A percentile compares a stretch with the other conserved stretches of the same genome.
Conservation (phyloP, 1,139 yeast species). For the Saccharomyces hybrid region DNA sequence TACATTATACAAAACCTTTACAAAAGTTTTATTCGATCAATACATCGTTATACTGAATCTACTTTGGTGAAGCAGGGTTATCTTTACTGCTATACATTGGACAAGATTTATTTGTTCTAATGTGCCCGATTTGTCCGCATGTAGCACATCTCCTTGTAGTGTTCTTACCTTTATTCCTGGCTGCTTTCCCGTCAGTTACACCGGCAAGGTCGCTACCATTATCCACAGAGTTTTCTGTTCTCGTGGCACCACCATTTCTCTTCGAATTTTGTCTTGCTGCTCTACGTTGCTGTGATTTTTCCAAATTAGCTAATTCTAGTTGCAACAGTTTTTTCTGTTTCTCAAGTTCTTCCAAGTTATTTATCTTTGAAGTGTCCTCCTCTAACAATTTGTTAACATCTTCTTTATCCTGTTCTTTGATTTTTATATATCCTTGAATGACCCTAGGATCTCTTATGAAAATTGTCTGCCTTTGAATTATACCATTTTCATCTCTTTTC, state of each 20-base stretch:
- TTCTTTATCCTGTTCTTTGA: slow-evolving; percentile 68
- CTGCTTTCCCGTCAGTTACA: background rate
- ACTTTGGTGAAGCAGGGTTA: slow-evolving; percentile 3
- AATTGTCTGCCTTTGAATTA: slow-evolving; percentile 74
- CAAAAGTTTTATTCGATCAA: background rate
- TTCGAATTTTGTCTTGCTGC: slow-evolving; percentile 57
- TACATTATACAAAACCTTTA: background rate
- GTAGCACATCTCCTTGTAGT: slow-evolving; percentile 84
- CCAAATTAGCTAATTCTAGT: slow-evolving; percentile 76
- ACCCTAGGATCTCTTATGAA: slow-evolving; percentile 76
- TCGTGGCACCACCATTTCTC: slow-evolving; percentile 18
- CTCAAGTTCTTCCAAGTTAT: slow-evolving; percentile 81
- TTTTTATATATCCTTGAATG: slow-evolving; percentile 74
- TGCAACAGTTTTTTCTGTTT: slow-evolving; percentile 70
- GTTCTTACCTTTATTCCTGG: slow-evolving; percentile 37
- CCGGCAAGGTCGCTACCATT: slow-evolving; percentile 30
- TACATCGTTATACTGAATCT: background rate
- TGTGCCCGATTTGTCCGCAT: slow-evolving; percentile 94
- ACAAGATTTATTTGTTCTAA: slow-evolving; percentile 77
- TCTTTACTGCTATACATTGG: slow-evolving; percentile 58
- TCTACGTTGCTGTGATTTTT: slow-evolving; percentile 62
- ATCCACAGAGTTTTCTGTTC: slow-evolving; percentile 10
- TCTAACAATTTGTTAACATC: slow-evolving; percentile 30
- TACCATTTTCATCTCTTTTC: slow-evolving; percentile 77
- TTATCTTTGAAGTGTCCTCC: slow-evolving; percentile 61